These are phyloP conservation scores for Bifiguratus adelaidae DNA, from an alignment of 192 early-diverging fungal genomes.

Conservation along the genomic window DNA sequence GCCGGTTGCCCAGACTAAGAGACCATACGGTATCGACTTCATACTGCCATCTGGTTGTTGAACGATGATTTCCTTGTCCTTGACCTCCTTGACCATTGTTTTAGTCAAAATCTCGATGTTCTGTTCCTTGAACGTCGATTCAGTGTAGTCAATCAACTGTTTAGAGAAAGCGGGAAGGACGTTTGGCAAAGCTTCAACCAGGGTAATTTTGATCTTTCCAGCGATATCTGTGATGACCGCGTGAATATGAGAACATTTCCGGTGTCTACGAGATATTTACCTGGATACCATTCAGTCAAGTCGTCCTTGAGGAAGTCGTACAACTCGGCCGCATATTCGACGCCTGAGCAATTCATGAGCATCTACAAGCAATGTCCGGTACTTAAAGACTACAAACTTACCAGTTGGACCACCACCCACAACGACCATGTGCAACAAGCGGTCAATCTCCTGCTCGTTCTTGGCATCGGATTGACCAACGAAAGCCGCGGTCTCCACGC, in stretches of 20 bases:
- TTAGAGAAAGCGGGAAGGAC: conserved; percentile 71
- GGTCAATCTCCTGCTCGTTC: conserved; percentile 65
- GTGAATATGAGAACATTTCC: not conserved
- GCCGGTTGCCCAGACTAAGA: conserved; percentile 84
- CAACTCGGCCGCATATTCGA: conserved; percentile 74
- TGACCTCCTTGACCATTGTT: conserved; percentile 73
- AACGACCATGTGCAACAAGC: conserved; percentile 72
- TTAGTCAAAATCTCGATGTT: conserved; percentile 66
- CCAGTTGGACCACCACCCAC: conserved; percentile 60
- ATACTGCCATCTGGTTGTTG: conserved; percentile 46
- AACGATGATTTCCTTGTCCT: conserved; percentile 60
- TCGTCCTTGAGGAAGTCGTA: conserved; percentile 76
- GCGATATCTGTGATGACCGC: conserved; percentile 38
- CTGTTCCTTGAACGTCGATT: conserved; percentile 63
- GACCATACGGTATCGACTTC: conserved; percentile 59
- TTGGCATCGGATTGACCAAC: conserved; percentile 51
- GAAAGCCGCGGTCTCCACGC: conserved; percentile 58
- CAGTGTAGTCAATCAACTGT: conserved; percentile 72
- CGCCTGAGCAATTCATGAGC: too few relatives aligned
- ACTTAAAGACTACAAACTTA: too few relatives aligned
- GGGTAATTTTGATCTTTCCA: conserved; percentile 65
- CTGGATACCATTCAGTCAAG: conserved; percentile 61
- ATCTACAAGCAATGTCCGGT: too few relatives aligned
- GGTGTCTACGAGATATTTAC: conserved; percentile 4
- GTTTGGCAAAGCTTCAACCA: conserved; percentile 69